Evolutionary conservation across 2,329 filamentous ascomycete genomes (phyloP), one percentile per base, ranked within the genome.

Genomic region (Stylonectria norvegica): DNA sequence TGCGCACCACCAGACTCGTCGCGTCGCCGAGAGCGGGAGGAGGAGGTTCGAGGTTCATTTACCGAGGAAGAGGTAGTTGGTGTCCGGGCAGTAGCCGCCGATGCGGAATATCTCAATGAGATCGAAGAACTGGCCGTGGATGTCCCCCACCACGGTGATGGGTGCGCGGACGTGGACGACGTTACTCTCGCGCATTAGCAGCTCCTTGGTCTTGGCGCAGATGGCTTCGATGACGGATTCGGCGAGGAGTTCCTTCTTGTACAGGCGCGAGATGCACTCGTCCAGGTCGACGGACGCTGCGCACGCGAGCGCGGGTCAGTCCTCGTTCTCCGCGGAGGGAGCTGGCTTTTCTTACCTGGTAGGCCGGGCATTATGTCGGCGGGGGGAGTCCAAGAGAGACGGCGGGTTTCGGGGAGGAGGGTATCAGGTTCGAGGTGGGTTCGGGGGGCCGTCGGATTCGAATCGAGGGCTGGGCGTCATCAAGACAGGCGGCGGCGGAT

Each of bases 171-270:
- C 94, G 66, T 98, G 93, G 45, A 98, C 93, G 48, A 98, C 93
- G 69, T 98, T 98, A 78, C 91, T 97, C 80, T 98, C 93, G 63
- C 94, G 91, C 93, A 98, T 98, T 55, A 98, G 78, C 56, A 98
- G 76, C 73, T 98, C 93, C 64, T 98, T 98, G 16, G 94, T 93
- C 68, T 98, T 98, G 66, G 93, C 90, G 72, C 93, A 98, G 81
- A 98, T 91, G 59, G 93, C 93, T 72, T 98, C 93, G 67, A 98
- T 91, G 53, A 98, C 90, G 29, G 91, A 95, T 69, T 98, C 93
- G 58, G 93, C 90, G 43, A 98, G 81, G 45, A 98, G 80, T 67
- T 97, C 93, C 66, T 95, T 96, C 63, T 93, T 91, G 71, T 97
- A 97, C 38, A 98, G 80, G 54, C 91, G 86, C 64, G 88, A 83